Percentiles rank a stretch among this genome's conserved stretches.
phyloP scores from a whole-genome alignment of 2,329 filamentous ascomycete genomes.

The Alternaria triticimaculans region DNA sequence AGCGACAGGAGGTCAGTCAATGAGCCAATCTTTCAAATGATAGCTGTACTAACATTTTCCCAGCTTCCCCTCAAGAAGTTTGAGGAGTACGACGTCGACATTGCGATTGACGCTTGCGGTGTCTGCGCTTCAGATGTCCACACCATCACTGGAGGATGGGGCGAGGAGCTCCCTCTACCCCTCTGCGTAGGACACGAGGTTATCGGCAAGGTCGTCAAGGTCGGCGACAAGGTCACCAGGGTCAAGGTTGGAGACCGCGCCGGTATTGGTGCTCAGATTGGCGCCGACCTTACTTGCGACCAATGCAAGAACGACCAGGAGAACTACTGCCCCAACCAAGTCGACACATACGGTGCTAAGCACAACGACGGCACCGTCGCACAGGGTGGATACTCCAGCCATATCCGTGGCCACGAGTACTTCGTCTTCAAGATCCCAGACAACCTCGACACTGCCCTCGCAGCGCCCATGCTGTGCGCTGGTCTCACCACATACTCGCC shows the following conservation, averaged over 20 bases:
- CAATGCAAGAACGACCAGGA: conserved; percentile 61
- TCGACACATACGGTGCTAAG: conserved; percentile 59
- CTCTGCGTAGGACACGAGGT: conserved; percentile 72
- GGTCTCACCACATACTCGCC: conserved; percentile 83
- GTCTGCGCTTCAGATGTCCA: conserved; percentile 59
- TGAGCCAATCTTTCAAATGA: background rate
- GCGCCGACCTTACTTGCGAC: conserved; percentile 57
- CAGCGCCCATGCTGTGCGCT: conserved; percentile 84
- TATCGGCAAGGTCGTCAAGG: conserved; percentile 58
- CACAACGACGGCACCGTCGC: conserved; percentile 66
- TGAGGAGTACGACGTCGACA: conserved; percentile 84
- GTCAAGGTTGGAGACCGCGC: conserved; percentile 57
- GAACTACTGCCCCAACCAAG: conserved; percentile 59
- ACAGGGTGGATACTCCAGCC: conserved; percentile 71
- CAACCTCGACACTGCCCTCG: conserved; percentile 64
- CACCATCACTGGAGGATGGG: conserved; percentile 66
- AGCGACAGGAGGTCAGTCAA: conserved; percentile 59
- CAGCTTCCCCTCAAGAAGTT: conserved; percentile 86
- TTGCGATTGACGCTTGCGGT: conserved; percentile 73
- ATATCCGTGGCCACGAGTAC: conserved; percentile 78
- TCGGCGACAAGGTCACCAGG: conserved; percentile 58
- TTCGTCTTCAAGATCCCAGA: conserved; percentile 80
- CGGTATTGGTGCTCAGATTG: conserved; percentile 59
- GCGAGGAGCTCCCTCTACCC: conserved; percentile 64
- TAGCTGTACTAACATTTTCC: conserved; percentile 15